Percentiles rank a stretch among this genome's conserved stretches.
Conservation (phyloP, 2,329 filamentous ascomycete genomes). For the Apiospora pterosperma region DNA sequence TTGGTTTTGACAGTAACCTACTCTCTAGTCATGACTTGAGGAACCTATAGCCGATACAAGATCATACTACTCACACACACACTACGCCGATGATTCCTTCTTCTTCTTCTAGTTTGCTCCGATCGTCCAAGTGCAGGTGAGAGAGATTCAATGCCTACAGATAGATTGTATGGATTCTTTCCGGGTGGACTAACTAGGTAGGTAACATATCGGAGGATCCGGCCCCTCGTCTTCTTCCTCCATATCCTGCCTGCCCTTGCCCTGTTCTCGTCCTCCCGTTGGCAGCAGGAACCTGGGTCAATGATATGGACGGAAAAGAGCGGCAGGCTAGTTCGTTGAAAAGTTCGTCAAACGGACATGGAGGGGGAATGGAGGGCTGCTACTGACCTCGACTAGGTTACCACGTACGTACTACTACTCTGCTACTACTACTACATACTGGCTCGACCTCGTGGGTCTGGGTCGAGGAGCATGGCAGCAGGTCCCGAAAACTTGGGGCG, state of each 20-base stretch:
- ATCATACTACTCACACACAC: too few relatives aligned
- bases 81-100: too few relatives aligned
- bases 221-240: background rate
- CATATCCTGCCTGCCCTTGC: background rate
- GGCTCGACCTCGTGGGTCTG: background rate
- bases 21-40: too few relatives aligned
- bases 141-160: background rate
- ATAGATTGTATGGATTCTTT: background rate
- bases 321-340: background rate
- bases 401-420: too few relatives aligned
- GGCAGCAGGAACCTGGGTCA: background rate
- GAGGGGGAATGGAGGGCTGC: background rate
- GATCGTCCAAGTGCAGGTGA: background rate
- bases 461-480: background rate
- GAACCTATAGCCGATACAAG: too few relatives aligned
- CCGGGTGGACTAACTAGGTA: background rate
- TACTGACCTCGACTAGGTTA: too few relatives aligned
- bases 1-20: too few relatives aligned
- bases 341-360: too few relatives aligned
- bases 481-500: background rate
- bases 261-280: background rate
- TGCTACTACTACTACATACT: too few relatives aligned
- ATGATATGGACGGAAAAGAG: background rate
- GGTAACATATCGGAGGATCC: background rate
- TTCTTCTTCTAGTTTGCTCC: too few relatives aligned